Base-by-base conservation (phyloP, 2,329 filamentous ascomycete genomes). In the Colletotrichum lini region DNA sequence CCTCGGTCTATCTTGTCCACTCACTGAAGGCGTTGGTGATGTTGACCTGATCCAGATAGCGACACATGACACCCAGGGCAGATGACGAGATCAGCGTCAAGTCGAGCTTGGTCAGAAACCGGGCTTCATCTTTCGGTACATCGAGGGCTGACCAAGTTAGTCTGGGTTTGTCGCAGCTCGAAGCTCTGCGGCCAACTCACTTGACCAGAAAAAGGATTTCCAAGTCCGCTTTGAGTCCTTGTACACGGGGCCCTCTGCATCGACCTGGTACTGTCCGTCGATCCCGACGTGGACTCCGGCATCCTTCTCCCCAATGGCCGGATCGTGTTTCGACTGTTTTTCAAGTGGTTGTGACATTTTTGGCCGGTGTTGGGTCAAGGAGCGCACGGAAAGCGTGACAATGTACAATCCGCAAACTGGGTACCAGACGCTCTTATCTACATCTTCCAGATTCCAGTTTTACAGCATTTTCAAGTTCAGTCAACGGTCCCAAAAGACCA, bases 171-270 rank as follows among this genome's bases (percentile, higher is more conserved):
- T 4, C 26, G 26, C 3, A 26, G 26, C 26, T 26, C 3, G 26
- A 12, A 56, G 8, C 15, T 26, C 1, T 6, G 0, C 6, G 23
- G 21, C 1, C 15, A 23, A 65, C 76, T 56, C 45, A 78, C 76
- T 72, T 2, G 76, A 77, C 76, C 76, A 78, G 57, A 78, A 38
- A 40, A 67, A 76, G 1, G 76, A 76, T 58, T 65, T 73, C 76
- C 76, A 78, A 0, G 76, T 78, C 23, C 74, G 89, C 86, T 79
- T 88, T 79, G 21, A 89, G 85, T 73, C 88, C 5, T 21, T 58
- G 16, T 72, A 69, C 8, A 12, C 44, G 21, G 50, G 38, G 15
- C 23, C 52, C 23, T 64, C 65, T 9, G 56, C 16, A n/a, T 35
- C 23, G 1, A 13, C 57, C 30, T 58, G 54, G 9, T 26, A 30